Base-by-base conservation (phyloP, 2,329 filamentous ascomycete genomes). In the Purpureocillium lavendulum region DNA sequence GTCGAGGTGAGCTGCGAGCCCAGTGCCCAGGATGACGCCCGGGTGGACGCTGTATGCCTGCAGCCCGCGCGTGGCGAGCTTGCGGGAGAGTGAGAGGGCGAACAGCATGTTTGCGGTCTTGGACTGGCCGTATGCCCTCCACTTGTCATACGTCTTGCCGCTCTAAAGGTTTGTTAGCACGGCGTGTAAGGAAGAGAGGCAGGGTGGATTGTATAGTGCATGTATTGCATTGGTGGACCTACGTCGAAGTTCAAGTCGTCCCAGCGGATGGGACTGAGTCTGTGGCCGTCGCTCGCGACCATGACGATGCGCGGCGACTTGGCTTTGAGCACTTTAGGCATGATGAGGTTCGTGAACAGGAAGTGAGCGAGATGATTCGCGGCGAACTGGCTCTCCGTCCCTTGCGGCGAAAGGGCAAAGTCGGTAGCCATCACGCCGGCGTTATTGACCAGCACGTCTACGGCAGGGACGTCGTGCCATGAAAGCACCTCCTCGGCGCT, bases 341-440 rank as follows among this genome's bases (percentile, higher is more conserved):
- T 62, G 34, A 72, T 50, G 15, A 68, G 50, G 44, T 67, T 67
- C 12, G 65, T 63, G 29, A 73, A 55, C 2, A 72, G 55, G 36
- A 66, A 73, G 47, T 69, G 69, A 0, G 61, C 63, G 6, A 73
- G 37, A 38, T 73, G 63, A 37, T 70, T 70, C 3, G 60, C 61
- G 0, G 58, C 64, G 36, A 73, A 64, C 40, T 69, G 65, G 39
- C 54, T 51, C 52, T 70, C 66, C 40, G 62, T 51, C 4, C 66
- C 66, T 7, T 69, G 63, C 4, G 49, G 45, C 21, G 54, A 58
- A 13, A 57, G 40, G 4, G 46, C 51, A 38, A 58, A 62, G 17
- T 59, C 53, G 5, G 47, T 41, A 4, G 50, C 58, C 61, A 67
- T 68, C 21, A 70, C 47, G 14, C 56, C 66, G 2, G 68, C 67